A percentile compares a stretch with the other conserved stretches of the same genome.
Evolutionary conservation across 2,329 filamentous ascomycete genomes (phyloP).

Genomic region (Immersiporthe knoxdaviesiana): DNA sequence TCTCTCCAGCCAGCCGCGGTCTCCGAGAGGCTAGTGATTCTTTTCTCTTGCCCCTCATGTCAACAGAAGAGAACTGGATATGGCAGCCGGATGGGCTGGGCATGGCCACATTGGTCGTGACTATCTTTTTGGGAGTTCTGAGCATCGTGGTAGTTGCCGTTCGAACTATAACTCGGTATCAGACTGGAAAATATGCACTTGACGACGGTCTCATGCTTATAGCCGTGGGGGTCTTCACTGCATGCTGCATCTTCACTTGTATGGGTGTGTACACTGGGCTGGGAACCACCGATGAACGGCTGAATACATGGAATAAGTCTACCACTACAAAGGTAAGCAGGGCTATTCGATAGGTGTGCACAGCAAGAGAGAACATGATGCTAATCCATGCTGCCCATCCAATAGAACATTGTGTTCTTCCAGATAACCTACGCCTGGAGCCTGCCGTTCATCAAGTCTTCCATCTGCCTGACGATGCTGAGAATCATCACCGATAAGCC

Average conservation of each 20-base stretch:
- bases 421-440: constrained; percentile 21
- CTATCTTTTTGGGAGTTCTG: neutral
- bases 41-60: neutral
- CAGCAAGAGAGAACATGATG: neutral
- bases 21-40: neutral
- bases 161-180: constrained; percentile 7
- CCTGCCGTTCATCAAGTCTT: constrained; percentile 21
- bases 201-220: constrained; percentile 17
- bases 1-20: neutral
- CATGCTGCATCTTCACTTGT: constrained; percentile 13
- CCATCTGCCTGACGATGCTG: constrained; percentile 21
- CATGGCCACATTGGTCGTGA: constrained; percentile 8
- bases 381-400: neutral
- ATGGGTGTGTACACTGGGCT: constrained; percentile 11
- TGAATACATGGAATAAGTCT: constrained; percentile 12
- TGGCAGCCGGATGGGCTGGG: neutral
- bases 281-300: constrained; percentile 11
- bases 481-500: constrained; percentile 17
- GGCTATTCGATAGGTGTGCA: too few species aligned
- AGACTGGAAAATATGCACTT: constrained; percentile 2
- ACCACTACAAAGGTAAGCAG: constrained; percentile 5
- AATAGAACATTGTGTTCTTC: constrained; percentile 15
- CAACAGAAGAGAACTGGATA: constrained; percentile 1
- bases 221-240: neutral
- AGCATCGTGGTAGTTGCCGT: neutral